A percentile compares a stretch with the other conserved stretches of the same genome.
Conservation (phyloP, 352 stramenopile species). For the Phytopythium helicoides region DNA sequence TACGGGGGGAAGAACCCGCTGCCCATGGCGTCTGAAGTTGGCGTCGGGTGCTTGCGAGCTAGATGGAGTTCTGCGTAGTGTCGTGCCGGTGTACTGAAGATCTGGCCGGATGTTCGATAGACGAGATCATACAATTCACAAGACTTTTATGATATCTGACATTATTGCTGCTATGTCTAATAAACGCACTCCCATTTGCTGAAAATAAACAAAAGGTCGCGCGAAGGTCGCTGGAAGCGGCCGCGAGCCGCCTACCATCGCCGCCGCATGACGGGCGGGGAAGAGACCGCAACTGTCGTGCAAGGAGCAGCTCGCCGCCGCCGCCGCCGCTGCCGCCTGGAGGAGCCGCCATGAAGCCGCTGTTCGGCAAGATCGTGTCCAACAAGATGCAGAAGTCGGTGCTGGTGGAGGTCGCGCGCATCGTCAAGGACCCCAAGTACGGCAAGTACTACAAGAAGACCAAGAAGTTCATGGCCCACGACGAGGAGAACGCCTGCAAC, state of each 20-base stretch:
- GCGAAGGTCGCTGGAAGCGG: conserved; percentile 22
- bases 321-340: background rate
- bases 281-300: too few species aligned
- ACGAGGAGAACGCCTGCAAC: conserved; percentile 93
- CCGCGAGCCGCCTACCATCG: conserved; percentile 18
- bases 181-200: background rate
- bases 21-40: conserved; percentile 1
- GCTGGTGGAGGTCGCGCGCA: conserved; percentile 93
- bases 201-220: conserved; percentile 6
- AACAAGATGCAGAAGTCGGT: conserved; percentile 98
- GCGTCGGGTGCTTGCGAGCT: too few species aligned
- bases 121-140: too few species aligned
- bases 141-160: too few species aligned
- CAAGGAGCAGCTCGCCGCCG: conserved; percentile 6
- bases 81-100: too few species aligned
- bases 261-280: too few species aligned
- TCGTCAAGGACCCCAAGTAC: conserved; percentile 94
- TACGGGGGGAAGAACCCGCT: conserved; percentile 70
- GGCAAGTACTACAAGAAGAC: conserved; percentile 95
- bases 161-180: too few species aligned
- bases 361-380: conserved; percentile 95
- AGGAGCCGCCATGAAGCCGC: conserved; percentile 73
- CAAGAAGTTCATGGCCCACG: conserved; percentile 98
- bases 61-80: too few species aligned
- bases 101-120: too few species aligned